Evolutionary conservation across 345 rosid species (phyloP), one percentile per base, ranked within the genome.

Genomic region (Jatropha curcas): DNA sequence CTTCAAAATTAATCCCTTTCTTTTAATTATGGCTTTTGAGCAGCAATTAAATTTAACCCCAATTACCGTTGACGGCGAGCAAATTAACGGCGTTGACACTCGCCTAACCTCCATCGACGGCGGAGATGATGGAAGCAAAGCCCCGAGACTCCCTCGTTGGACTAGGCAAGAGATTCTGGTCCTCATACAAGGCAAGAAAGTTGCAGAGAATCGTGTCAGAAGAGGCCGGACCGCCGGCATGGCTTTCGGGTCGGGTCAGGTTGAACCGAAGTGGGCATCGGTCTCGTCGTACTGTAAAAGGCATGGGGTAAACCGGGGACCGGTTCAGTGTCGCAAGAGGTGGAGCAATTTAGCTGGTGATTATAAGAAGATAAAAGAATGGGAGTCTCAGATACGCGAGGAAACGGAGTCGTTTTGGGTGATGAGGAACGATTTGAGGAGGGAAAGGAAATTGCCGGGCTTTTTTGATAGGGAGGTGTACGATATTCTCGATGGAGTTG

Each of bases 321-420:
- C 99, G 25, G 92, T 95, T 25, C 99, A 95, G 94, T 95, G 99
- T 80, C 96, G 98, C 55, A 95, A 95, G 76, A 81, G 98, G 72
- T 95, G 98, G 98, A 95, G 98, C 76, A 95, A 95, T 75, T 84
- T 95, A 43, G 88, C 99, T n/a, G 99, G 99, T 27, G 99, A 95
- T 71, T 91, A 79, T 57, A 92, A 93, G 90, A 95, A 95, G 87
- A 93, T 95, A 7, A 95, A 87, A 68, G 97, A 95, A 76, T 95
- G 99, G 99, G 99, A 95, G 73, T 67, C 84, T 50, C 84, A 75
- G 75, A 75, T 76, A 25, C 82, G 79, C 78, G 96, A 91, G 4
- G 97, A 85, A 46, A 78, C 88, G 75, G 98, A 95, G 55, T 92
- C 99, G 72, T 95, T 87, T 80, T 95, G 99, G 99, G 85, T 84